These are phyloP conservation scores for Amaranthus palmeri DNA, from an alignment of 148 eudicot genomes.

Conservation along the genomic window DNA sequence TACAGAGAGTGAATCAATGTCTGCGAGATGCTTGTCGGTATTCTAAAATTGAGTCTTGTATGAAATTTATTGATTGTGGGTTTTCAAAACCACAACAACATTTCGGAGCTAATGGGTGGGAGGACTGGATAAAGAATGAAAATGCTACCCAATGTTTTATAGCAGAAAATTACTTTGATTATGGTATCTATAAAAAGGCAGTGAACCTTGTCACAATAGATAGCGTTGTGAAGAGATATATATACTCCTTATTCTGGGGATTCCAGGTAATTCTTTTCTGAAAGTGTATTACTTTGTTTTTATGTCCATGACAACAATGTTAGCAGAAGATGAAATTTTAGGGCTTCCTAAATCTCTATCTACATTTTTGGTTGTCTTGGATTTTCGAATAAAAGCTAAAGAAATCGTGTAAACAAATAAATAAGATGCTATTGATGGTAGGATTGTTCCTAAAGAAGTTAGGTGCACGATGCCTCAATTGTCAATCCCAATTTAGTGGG, in stretches of 20 bases:
- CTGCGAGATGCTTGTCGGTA: slow-evolving; percentile 56
- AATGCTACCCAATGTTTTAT: slow-evolving; percentile 39
- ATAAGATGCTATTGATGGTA: not conserved
- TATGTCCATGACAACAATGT: not conserved
- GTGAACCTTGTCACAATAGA: slow-evolving; percentile 46
- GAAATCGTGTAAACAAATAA: not conserved
- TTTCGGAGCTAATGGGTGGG: slow-evolving; percentile 23
- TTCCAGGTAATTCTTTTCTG: slow-evolving; percentile 53
- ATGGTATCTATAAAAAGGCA: slow-evolving; percentile 61
- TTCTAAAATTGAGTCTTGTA: slow-evolving; percentile 24
- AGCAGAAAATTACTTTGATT: slow-evolving; percentile 30
- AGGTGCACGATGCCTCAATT: not conserved
- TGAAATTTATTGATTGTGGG: slow-evolving; percentile 57
- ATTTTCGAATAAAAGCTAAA: not conserved
- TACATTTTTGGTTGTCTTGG: not conserved
- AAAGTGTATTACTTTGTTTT: not conserved
- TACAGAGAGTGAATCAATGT: slow-evolving; percentile 80
- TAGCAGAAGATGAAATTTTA: not conserved
- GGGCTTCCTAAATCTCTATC: not conserved
- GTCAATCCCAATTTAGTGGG: not conserved
- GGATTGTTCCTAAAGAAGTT: not conserved
- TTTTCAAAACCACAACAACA: slow-evolving; percentile 22
- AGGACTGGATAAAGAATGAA: slow-evolving; percentile 35
- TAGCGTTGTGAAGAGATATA: slow-evolving; percentile 45
- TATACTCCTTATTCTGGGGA: slow-evolving; percentile 80